phyloP scores from a whole-genome alignment of 352 stramenopile genomes.

The Globisporangium solare region DNA sequence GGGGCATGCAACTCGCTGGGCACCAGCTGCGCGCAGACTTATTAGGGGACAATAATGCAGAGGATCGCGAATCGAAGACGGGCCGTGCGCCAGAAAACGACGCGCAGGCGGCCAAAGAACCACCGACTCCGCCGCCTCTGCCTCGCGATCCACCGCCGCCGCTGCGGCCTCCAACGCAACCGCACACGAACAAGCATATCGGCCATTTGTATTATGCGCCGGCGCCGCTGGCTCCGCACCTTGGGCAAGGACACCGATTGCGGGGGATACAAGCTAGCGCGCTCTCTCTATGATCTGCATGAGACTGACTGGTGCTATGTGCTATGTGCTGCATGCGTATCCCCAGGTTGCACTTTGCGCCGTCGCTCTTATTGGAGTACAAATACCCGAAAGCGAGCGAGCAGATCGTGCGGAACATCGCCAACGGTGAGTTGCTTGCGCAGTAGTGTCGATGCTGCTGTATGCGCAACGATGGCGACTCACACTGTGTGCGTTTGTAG shows the following conservation, averaged over 20 bases:
- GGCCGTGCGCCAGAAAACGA: constrained; percentile 1
- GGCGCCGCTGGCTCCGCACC: constrained; percentile 59
- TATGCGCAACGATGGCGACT: too few species aligned
- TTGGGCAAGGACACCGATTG: constrained; percentile 38
- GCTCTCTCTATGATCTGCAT: not conserved
- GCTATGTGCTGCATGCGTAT: not conserved
- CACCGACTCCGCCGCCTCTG: constrained; percentile 20
- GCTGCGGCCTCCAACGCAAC: constrained; percentile 14
- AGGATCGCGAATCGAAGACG: not conserved
- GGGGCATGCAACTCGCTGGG: constrained; percentile 51
- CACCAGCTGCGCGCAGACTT: constrained; percentile 33
- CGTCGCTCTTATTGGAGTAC: constrained; percentile 81
- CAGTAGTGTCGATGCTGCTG: not conserved
- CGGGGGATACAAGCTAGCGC: too few species aligned
- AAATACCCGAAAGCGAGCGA: constrained; percentile 82
- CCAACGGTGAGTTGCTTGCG: constrained; percentile 51
- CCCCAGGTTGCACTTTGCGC: constrained; percentile 74
- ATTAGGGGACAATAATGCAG: constrained; percentile 7
- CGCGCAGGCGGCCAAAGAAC: not conserved
- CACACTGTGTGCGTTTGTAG: constrained; percentile 21
- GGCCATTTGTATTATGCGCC: constrained; percentile 20
- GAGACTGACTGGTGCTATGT: constrained; percentile 1
- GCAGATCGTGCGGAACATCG: constrained; percentile 80
- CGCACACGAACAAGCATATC: not conserved
- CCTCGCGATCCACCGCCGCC: constrained; percentile 28